Conservation (phyloP, 306 rosid species). For the Trichosanthes cucumerina region DNA sequence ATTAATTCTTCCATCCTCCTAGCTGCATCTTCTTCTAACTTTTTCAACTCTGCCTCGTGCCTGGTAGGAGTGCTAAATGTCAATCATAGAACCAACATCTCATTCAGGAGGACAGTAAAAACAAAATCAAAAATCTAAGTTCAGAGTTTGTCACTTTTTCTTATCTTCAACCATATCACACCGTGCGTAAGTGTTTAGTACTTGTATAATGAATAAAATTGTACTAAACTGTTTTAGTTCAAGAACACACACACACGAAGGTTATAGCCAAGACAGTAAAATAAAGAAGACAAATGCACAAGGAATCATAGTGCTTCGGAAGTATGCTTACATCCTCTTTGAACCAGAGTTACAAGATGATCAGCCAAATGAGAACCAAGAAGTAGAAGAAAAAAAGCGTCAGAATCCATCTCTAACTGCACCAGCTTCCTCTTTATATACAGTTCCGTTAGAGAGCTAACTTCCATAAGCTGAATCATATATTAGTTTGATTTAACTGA, state of each 20-base stretch:
- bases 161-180: background rate
- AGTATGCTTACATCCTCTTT: slow-evolving; percentile 1
- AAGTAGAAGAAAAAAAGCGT: background rate
- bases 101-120: background rate
- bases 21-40: slow-evolving; percentile 70
- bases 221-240: background rate
- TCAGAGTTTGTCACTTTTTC: background rate
- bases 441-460: background rate
- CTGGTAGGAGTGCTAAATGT: slow-evolving; percentile 18
- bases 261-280: background rate
- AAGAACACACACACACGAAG: background rate
- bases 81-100: background rate
- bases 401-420: background rate
- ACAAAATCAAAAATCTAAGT: background rate
- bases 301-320: background rate
- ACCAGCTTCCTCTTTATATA: background rate
- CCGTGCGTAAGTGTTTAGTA: background rate
- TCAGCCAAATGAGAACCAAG: background rate
- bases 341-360: background rate
- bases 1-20: slow-evolving; percentile 69
- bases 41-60: slow-evolving; percentile 65
- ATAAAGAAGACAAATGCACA: background rate
- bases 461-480: background rate
- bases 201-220: background rate
- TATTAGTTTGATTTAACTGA: background rate